Evolutionary conservation across 164 flowering plant genomes (phyloP).

Genomic region (Stephania japonica): DNA sequence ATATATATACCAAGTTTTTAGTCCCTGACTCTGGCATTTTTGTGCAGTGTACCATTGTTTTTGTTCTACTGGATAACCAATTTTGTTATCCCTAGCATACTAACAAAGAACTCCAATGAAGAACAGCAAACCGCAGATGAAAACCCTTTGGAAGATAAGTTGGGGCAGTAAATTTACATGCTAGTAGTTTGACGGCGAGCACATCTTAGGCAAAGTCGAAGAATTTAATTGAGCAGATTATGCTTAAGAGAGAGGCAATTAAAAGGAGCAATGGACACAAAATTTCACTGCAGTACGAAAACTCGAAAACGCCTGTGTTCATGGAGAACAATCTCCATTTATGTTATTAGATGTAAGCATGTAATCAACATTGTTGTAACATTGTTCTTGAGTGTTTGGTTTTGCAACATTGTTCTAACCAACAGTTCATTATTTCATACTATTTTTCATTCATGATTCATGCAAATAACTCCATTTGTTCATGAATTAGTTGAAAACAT

Average conservation of each 20-base stretch:
- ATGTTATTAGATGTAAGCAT: not conserved
- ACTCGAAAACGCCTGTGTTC: not conserved
- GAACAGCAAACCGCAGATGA: constrained; percentile 15
- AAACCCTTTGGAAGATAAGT: constrained; percentile 5
- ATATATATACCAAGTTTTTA: not conserved
- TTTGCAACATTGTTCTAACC: not conserved
- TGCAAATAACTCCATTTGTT: not conserved
- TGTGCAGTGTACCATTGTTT: constrained; percentile 27
- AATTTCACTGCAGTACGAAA: not conserved
- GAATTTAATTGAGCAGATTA: not conserved
- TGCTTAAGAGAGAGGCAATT: not conserved
- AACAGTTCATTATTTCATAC: not conserved
- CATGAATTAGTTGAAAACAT: not conserved
- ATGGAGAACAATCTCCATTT: not conserved
- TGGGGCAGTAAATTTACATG: not conserved
- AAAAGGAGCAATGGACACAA: not conserved
- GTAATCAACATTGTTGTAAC: not conserved
- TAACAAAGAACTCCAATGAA: constrained; percentile 22
- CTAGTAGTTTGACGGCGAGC: not conserved
- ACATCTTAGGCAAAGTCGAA: not conserved
- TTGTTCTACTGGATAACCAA: constrained; percentile 33
- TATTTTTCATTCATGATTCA: not conserved
- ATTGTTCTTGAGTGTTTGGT: not conserved
- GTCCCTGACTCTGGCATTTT: not conserved
- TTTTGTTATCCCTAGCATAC: constrained; percentile 38